Evolutionary conservation across 2,329 filamentous ascomycete species (phyloP).

Genomic region (Aspergillus quadrilineatus): DNA sequence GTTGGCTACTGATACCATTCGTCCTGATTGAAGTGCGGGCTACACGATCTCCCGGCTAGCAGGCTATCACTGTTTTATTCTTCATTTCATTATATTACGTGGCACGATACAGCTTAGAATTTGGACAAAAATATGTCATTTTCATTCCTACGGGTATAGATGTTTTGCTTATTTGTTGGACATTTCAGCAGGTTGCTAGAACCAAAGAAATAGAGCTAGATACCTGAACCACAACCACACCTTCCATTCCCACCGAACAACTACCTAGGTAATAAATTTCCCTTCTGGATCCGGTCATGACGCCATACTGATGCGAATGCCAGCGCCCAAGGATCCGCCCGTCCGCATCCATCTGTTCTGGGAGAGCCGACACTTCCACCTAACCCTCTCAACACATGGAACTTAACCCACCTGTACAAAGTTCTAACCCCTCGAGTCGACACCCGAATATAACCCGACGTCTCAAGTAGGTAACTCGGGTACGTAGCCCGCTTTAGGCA

Average conservation of each 20-base stretch:
- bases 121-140: not conserved
- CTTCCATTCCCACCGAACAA: not conserved
- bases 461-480: too few species aligned
- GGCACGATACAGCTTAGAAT: conserved; percentile 5
- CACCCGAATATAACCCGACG: too few species aligned
- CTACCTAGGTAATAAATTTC: not conserved
- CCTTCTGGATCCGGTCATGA: not conserved
- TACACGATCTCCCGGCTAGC: not conserved
- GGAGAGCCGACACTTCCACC: too few species aligned
- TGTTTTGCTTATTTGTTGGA: not conserved
- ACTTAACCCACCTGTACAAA: too few species aligned
- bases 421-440: too few species aligned
- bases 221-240: not conserved
- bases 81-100: conserved; percentile 1
- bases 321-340: not conserved
- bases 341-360: not conserved
- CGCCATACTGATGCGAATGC: conserved; percentile 5
- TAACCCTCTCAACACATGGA: too few species aligned
- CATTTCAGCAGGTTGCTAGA: not conserved
- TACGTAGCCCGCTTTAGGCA: too few species aligned
- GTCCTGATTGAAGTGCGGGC: conserved; percentile 2
- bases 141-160: not conserved
- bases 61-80: not conserved
- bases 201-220: not conserved
- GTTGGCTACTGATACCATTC: conserved; percentile 28